Evolutionary conservation across 2,329 filamentous ascomycete genomes (phyloP).

Genomic region (Cordyceps fumosorosea): DNA sequence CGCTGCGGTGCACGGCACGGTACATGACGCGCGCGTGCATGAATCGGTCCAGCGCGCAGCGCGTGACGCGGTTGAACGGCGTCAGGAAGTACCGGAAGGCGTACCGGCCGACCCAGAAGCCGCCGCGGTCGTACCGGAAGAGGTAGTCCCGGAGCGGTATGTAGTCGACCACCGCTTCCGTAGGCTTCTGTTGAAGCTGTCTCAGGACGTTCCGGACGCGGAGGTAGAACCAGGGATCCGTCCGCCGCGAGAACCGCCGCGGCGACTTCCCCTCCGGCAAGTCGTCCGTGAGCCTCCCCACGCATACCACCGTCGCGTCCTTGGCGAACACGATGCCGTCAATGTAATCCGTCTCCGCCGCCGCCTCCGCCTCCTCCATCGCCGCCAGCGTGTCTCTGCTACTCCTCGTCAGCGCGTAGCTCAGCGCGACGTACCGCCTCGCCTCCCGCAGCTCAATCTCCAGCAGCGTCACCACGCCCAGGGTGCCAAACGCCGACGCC

Average conservation of each 20-base stretch:
- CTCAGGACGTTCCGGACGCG: slow-evolving; percentile 46
- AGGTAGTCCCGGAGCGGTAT: slow-evolving; percentile 60
- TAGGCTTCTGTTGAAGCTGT: slow-evolving; percentile 15
- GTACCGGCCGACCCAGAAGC: slow-evolving; percentile 56
- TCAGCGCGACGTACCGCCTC: slow-evolving; percentile 48
- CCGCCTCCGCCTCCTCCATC: slow-evolving; percentile 37
- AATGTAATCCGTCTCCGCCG: slow-evolving; percentile 52
- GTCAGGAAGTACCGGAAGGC: slow-evolving; percentile 58
- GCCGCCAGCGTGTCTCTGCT: slow-evolving; percentile 32
- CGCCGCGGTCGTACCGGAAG: slow-evolving; percentile 54
- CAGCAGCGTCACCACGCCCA: slow-evolving; percentile 59
- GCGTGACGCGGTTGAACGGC: slow-evolving; percentile 59
- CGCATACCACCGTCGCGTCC: slow-evolving; percentile 51
- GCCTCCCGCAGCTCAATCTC: slow-evolving; percentile 54
- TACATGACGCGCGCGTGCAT: slow-evolving; percentile 61
- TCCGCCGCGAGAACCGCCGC: slow-evolving; percentile 47
- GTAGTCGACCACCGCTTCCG: slow-evolving; percentile 35
- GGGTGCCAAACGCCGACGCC: slow-evolving; percentile 58
- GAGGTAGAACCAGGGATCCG: slow-evolving; percentile 69
- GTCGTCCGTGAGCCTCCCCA: slow-evolving; percentile 48
- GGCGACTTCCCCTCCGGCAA: slow-evolving; percentile 28
- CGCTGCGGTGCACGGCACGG: slow-evolving; percentile 55
- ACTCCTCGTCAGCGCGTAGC: slow-evolving; percentile 43
- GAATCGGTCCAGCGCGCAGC: slow-evolving; percentile 54
- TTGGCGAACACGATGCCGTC: slow-evolving; percentile 61